These are phyloP conservation scores for Acaromyces ingoldii DNA, from an alignment of 1,284 basidiomycete genomes.

Conservation along the genomic window DNA sequence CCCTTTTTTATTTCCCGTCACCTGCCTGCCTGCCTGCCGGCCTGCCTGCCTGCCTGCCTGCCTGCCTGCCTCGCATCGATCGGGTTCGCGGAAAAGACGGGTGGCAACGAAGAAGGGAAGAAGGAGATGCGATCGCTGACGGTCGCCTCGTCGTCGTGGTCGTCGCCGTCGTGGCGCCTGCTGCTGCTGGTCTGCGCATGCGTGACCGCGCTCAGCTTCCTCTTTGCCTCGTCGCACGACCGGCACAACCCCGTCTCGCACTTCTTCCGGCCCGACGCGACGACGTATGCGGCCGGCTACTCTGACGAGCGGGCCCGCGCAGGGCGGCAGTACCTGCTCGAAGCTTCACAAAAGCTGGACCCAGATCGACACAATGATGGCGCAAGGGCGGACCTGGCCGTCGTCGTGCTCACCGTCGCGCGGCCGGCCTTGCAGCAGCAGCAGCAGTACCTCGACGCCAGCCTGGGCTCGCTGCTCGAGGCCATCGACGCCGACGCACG, in stretches of 20 bases:
- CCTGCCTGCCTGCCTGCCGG: no score
- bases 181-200: no score
- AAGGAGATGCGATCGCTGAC: no score
- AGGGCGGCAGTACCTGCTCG: not conserved
- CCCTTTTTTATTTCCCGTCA: no score
- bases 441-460: constrained; percentile 1
- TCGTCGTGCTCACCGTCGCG: not conserved
- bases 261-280: constrained; percentile 1
- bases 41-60: no score
- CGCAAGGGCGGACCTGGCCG: not conserved
- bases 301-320: not conserved
- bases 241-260: constrained; percentile 2
- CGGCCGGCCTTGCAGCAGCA: not conserved
- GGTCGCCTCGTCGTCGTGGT: no score
- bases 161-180: no score
- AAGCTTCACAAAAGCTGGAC: not conserved
- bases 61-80: no score
- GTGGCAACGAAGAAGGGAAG: no score
- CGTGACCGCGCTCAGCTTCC: no score
- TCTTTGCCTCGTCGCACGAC: no score
- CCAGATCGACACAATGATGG: not conserved
- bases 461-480: not conserved
- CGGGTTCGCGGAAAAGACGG: no score
- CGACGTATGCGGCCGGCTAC: not conserved
- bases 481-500: not conserved